These are phyloP conservation scores for Elaeagnus macrophylla DNA, from an alignment of 306 rosid species.

Conservation along the genomic window DNA sequence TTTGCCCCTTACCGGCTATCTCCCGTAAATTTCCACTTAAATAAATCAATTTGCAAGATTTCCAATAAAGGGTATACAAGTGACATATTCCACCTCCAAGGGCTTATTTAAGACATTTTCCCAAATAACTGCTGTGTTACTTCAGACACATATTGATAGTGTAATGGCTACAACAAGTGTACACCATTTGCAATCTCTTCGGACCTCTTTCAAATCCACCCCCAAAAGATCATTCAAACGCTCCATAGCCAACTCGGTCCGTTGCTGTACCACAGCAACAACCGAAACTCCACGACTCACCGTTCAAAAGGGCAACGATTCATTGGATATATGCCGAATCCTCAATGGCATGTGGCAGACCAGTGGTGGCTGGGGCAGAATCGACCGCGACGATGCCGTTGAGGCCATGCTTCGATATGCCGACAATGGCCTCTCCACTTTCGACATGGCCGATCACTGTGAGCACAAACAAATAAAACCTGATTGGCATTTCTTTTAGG, in stretches of 20 bases:
- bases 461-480: constrained; percentile 3
- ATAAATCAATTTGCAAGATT: no score
- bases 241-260: constrained; percentile 18
- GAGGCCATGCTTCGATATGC: constrained; percentile 86
- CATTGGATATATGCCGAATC: constrained; percentile 58
- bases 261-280: constrained; percentile 29
- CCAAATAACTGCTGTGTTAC: no score
- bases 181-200: no score
- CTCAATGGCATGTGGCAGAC: constrained; percentile 92
- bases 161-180: no score
- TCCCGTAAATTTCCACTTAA: no score
- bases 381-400: constrained; percentile 70
- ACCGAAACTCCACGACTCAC: constrained; percentile 36
- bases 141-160: no score
- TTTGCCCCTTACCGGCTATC: no score
- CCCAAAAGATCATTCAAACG: background rate
- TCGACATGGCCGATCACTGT: constrained; percentile 98
- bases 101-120: no score
- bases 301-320: constrained; percentile 52
- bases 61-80: no score
- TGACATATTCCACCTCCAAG: no score
- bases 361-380: constrained; percentile 81
- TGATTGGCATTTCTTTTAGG: background rate
- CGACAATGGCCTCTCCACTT: constrained; percentile 75
- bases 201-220: no score